Evolutionary conservation across 495 filamentous ascomycete species (phyloP).

Genomic region (Xylaria nigripes): DNA sequence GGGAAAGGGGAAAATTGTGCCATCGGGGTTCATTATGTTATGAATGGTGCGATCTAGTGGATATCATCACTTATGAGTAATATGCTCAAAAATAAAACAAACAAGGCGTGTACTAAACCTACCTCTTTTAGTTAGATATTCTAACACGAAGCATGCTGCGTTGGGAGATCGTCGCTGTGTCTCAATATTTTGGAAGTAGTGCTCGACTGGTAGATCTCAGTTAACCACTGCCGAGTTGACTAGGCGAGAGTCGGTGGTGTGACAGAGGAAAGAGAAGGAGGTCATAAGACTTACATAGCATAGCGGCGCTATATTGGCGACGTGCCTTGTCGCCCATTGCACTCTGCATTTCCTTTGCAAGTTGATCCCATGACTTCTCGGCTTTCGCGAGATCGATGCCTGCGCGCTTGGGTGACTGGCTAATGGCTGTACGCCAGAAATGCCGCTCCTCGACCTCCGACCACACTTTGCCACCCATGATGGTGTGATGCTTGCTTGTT

Average conservation of each 20-base stretch:
- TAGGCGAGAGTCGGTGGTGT: not conserved
- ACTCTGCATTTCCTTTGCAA: slow-evolving; percentile 26
- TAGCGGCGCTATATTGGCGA: slow-evolving; percentile 28
- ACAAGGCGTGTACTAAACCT: not conserved
- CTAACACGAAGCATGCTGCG: slow-evolving; percentile 16
- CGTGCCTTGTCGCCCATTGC: slow-evolving; percentile 21
- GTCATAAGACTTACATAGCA: slow-evolving; percentile 30
- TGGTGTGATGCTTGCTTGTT: not conserved
- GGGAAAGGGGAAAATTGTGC: too few relatives aligned
- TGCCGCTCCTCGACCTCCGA: slow-evolving; percentile 28
- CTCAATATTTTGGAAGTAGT: slow-evolving; percentile 36
- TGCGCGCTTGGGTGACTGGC: slow-evolving; percentile 30
- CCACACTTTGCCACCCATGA: slow-evolving; percentile 39
- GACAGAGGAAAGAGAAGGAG: not conserved
- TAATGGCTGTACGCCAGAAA: slow-evolving; percentile 35
- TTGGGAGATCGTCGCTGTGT: slow-evolving; percentile 27
- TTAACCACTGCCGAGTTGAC: not conserved
- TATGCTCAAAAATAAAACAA: not conserved
- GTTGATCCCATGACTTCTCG: slow-evolving; percentile 26
- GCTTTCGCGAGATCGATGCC: slow-evolving; percentile 17
- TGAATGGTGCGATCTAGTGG: not conserved
- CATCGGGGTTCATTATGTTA: too few relatives aligned
- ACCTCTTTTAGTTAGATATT: slow-evolving; percentile 23
- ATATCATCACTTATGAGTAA: not conserved
- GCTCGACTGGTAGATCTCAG: slow-evolving; percentile 30